phyloP scores from a whole-genome alignment of 305 asterid species.

The Solanum hybrid region DNA sequence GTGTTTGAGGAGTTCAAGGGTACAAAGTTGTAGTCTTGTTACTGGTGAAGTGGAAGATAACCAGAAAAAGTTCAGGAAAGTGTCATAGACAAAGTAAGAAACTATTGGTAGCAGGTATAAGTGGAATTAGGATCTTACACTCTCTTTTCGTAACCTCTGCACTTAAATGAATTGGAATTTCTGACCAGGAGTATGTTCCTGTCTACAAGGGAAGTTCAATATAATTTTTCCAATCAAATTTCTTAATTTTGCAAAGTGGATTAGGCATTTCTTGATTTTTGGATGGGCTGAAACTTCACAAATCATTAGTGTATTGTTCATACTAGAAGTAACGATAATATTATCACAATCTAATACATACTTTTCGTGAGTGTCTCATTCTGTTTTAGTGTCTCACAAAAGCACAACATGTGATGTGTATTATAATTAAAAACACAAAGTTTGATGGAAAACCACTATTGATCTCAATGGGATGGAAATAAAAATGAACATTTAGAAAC shows the following conservation, averaged over 20 bases:
- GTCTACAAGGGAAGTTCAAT: not conserved
- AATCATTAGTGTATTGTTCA: not conserved
- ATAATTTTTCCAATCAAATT: not conserved
- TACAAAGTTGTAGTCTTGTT: no score
- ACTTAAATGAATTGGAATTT: not conserved
- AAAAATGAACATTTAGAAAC: not conserved
- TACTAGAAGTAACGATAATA: not conserved
- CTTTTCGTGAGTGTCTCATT: not conserved
- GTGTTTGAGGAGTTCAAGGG: no score
- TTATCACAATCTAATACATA: not conserved
- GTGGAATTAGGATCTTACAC: not conserved
- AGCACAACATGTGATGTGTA: not conserved
- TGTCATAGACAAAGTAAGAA: not conserved
- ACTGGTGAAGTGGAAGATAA: not conserved
- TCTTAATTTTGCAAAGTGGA: not conserved
- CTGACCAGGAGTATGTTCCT: not conserved
- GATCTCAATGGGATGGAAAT: not conserved
- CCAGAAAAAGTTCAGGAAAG: not conserved
- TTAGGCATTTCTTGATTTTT: not conserved
- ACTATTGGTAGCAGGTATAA: not conserved
- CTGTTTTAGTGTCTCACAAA: not conserved
- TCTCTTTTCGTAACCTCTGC: not conserved
- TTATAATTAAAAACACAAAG: not conserved
- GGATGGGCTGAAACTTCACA: not conserved
- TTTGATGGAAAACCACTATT: not conserved